A percentile compares a stretch with the other conserved stretches of the same genome.
Conservation (phyloP, 2,329 filamentous ascomycete species). For the Celoporthe dispersa region DNA sequence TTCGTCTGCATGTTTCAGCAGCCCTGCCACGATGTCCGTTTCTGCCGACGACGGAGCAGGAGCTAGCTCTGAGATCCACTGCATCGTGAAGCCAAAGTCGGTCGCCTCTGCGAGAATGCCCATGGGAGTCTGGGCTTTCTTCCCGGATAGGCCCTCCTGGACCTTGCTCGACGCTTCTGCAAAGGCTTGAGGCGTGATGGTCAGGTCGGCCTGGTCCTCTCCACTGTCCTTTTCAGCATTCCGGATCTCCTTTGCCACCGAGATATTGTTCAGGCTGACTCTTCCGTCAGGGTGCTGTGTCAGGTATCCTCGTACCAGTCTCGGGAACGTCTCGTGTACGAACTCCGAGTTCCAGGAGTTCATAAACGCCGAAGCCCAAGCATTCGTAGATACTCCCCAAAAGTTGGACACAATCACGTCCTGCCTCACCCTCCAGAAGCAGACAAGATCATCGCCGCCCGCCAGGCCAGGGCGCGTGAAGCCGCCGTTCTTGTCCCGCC, state of each 20-base stretch:
- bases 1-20: conserved; percentile 38
- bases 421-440: conserved; percentile 36
- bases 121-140: conserved; percentile 28
- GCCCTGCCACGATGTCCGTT: conserved; percentile 15
- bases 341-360: conserved; percentile 42
- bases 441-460: conserved; percentile 34
- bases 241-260: conserved; percentile 35
- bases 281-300: conserved; percentile 31
- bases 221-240: conserved; percentile 21
- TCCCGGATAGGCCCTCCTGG: conserved; percentile 5
- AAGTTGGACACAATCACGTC: conserved; percentile 29
- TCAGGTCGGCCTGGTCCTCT: conserved; percentile 9
- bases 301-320: conserved; percentile 36
- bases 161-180: conserved; percentile 11
- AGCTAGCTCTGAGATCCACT: conserved; percentile 43
- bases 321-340: conserved; percentile 35
- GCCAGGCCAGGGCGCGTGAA: conserved; percentile 32
- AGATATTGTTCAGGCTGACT: conserved; percentile 34
- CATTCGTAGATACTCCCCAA: conserved; percentile 1
- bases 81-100: conserved; percentile 36
- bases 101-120: conserved; percentile 26
- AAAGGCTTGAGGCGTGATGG: neutral
- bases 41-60: conserved; percentile 28
- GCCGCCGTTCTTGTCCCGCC: conserved; percentile 35
- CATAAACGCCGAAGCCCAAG: conserved; percentile 39